Conservation (phyloP, 1,284 basidiomycete genomes). For the Trichosporon inkin region DNA sequence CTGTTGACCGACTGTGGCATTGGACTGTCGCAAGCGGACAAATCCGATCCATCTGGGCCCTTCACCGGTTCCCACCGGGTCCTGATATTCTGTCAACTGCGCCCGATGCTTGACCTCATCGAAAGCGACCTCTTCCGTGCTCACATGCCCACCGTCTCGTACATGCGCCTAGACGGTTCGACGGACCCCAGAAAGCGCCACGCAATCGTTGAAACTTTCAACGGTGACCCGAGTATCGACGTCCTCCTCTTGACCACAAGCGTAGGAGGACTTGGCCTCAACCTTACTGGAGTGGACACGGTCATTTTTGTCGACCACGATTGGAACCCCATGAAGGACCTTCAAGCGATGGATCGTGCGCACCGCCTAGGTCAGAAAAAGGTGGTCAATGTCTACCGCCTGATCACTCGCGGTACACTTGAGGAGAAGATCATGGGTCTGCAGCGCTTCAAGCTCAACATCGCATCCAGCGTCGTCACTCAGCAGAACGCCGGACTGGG, state of each 20-base stretch:
- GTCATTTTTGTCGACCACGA: conserved; percentile 99
- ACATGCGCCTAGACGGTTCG: conserved; percentile 93
- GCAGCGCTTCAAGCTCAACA: conserved; percentile 98
- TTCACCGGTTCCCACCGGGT: conserved; percentile 65
- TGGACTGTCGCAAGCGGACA: conserved; percentile 56
- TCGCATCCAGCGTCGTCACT: conserved; percentile 93
- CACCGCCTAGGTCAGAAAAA: conserved; percentile 98
- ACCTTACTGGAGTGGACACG: conserved; percentile 95
- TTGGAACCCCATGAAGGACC: conserved; percentile 99
- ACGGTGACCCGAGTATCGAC: conserved; percentile 94
- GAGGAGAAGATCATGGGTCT: conserved; percentile 99
- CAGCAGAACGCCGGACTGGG: conserved; percentile 92
- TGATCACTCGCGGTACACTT: conserved; percentile 93
- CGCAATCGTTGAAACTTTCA: conserved; percentile 96
- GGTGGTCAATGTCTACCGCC: conserved; percentile 96
- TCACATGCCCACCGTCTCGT: conserved; percentile 92
- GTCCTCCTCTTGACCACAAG: conserved; percentile 93
- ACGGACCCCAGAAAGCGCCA: conserved; percentile 88
- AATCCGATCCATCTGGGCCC: conserved; percentile 64
- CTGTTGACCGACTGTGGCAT: conserved; percentile 92
- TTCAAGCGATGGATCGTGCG: conserved; percentile 99
- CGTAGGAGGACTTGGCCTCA: conserved; percentile 93
- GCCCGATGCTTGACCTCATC: conserved; percentile 98
- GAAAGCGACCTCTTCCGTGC: conserved; percentile 86
- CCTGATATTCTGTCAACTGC: conserved; percentile 98